phyloP scores from a whole-genome alignment of 2,329 filamentous ascomycete species.

The Chaetomium strumarium region DNA sequence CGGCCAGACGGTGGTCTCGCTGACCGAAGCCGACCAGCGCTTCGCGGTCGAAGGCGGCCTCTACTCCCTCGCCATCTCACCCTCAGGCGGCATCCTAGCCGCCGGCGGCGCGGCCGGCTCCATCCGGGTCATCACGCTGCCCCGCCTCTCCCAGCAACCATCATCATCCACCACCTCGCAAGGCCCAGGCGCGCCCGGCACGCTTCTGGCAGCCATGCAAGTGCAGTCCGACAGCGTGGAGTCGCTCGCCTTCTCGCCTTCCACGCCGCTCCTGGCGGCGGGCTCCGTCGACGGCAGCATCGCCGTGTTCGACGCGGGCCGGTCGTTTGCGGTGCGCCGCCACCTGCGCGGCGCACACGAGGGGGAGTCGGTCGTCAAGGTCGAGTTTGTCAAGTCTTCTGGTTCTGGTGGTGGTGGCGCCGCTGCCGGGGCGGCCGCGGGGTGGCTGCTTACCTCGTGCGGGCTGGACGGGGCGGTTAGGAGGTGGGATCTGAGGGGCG shows the following conservation, averaged over 20 bases:
- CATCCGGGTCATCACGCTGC: conserved; percentile 79
- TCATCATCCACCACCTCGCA: conserved; percentile 8
- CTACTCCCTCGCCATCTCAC: conserved; percentile 80
- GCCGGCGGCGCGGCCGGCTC: conserved; percentile 83
- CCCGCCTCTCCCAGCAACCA: conserved; percentile 47
- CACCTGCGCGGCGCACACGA: conserved; percentile 80
- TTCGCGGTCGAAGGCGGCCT: conserved; percentile 89
- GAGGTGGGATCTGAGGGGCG: conserved; percentile 74
- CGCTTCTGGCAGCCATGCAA: conserved; percentile 76
- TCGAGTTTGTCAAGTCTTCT: conserved; percentile 77
- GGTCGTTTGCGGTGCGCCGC: conserved; percentile 79
- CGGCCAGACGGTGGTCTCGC: conserved; percentile 62
- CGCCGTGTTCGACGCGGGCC: conserved; percentile 77
- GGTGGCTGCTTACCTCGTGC: conserved; percentile 74
- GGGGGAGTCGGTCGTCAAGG: conserved; percentile 84
- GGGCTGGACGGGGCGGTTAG: conserved; percentile 90
- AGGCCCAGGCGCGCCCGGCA: conserved; percentile 32
- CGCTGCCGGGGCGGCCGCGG: conserved; percentile 31
- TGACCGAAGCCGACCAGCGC: conserved; percentile 78
- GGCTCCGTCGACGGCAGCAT: conserved; percentile 72
- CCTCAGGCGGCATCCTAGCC: conserved; percentile 71
- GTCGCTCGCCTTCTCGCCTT: conserved; percentile 59
- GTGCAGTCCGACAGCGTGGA: conserved; percentile 74
- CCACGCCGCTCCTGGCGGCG: conserved; percentile 50
- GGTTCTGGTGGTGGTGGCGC: no score